Base-by-base conservation (phyloP, 1,284 basidiomycete genomes). In the Megacollybia platyphylla region DNA sequence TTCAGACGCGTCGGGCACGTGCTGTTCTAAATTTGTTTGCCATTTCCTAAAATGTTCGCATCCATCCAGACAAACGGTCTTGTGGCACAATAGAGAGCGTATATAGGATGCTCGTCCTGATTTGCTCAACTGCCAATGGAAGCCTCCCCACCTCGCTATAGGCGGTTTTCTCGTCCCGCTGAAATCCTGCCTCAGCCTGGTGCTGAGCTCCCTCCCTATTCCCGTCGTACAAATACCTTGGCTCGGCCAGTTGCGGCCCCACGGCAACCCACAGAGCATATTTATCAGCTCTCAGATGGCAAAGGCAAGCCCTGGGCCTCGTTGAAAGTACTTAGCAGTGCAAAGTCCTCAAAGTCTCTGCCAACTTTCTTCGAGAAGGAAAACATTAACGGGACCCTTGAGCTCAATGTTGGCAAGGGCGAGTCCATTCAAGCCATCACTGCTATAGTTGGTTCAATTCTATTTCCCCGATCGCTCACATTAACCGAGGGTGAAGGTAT, bases 231-330 rank as follows among this genome's bases (percentile, higher is more conserved):
- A 7, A 24, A 15, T n/a, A 11, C 30, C 29, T 18, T 18, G 7
- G 15, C 39, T 26, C 39, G 5, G 26, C 44, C 46, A 8, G 41
- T 40, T 9, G 36, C 35, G 15, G 8, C 27, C 13, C 37, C 15
- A 3, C 44, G 36, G 6, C 28, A 17, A 11, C 43, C 26, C 6
- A 48, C 46, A 13, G 44, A 50, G 31, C 48, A 50, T 45, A 26
- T 43, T n/a, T 38, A 42, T 8, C 40, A 46, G 27, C 34, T 46
- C n/a, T 27, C 11, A 5, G 46, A 50, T 39, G 50, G 49, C 45
- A 56, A 54, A 43, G 47, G 48, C 38, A 52, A 52, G 15, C 48
- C 58, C 29, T 64, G 61, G 60, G 58, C 60, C 15, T 59, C 58
- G 3, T 49, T 64, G 37, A 59, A 54, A 45, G 44, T 64, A 7